phyloP scores from a whole-genome alignment of 2,329 filamentous ascomycete genomes.

The Rosellinia necatrix region DNA sequence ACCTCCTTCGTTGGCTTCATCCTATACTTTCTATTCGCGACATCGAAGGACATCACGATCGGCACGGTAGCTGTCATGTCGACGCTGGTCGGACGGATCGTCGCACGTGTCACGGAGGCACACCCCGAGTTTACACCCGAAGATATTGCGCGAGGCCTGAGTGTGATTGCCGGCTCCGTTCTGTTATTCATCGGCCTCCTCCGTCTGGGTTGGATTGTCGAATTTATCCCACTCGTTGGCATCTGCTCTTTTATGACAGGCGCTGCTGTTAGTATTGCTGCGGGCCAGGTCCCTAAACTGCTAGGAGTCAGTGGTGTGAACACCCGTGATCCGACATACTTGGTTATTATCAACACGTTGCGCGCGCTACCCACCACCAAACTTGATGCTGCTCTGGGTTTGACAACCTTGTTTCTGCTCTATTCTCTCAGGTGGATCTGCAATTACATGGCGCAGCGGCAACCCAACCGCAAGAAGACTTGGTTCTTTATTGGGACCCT shows the following conservation, averaged over 20 bases:
- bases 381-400: conserved; percentile 74
- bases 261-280: conserved; percentile 55
- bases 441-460: conserved; percentile 66
- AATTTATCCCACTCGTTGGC: conserved; percentile 57
- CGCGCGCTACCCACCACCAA: conserved; percentile 53
- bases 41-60: conserved; percentile 72
- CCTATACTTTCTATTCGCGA: conserved; percentile 47
- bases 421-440: conserved; percentile 69
- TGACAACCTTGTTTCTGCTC: conserved; percentile 70
- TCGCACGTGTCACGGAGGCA: conserved; percentile 45
- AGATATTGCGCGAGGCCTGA: conserved; percentile 52
- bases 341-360: conserved; percentile 57
- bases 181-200: conserved; percentile 54
- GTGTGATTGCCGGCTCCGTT: conserved; percentile 54
- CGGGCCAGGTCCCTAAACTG: conserved; percentile 55
- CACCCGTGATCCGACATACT: conserved; percentile 53
- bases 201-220: conserved; percentile 59
- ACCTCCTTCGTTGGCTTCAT: conserved; percentile 46
- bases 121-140: conserved; percentile 48
- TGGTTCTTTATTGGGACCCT: conserved; percentile 82
- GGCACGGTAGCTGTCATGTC: conserved; percentile 65
- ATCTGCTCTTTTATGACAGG: conserved; percentile 62
- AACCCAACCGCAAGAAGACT: conserved; percentile 67
- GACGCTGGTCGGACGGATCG: conserved; percentile 55
- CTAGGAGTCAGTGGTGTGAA: conserved; percentile 56